Evolutionary conservation across 2,329 filamentous ascomycete species (phyloP).

Genomic region (Aplosporella prunicola): DNA sequence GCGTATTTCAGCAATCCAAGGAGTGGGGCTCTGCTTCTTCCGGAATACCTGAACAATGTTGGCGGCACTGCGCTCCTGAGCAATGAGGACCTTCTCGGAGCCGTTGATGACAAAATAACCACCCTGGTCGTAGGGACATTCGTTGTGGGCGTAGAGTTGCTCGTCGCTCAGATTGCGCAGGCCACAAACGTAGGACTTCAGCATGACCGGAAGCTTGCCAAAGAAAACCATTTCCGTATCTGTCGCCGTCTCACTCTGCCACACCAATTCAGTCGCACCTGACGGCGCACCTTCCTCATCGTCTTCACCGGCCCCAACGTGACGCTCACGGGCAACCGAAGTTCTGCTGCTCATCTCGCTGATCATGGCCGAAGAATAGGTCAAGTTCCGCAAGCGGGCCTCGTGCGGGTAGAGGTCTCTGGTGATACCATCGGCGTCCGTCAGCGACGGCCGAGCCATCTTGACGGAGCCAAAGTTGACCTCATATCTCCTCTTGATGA

Average conservation of each 20-base stretch:
- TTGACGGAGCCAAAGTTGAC: constrained; percentile 88
- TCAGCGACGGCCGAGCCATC: constrained; percentile 81
- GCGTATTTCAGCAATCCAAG: constrained; percentile 90
- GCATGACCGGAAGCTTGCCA: constrained; percentile 93
- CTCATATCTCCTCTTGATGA: constrained; percentile 85
- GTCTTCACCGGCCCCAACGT: constrained; percentile 56
- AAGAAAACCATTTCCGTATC: constrained; percentile 66
- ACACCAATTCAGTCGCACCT: constrained; percentile 30
- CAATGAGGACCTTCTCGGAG: constrained; percentile 95
- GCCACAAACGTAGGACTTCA: constrained; percentile 93
- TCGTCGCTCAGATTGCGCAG: constrained; percentile 75
- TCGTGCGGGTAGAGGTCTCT: constrained; percentile 86
- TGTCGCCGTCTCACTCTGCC: constrained; percentile 42
- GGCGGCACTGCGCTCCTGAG: constrained; percentile 91
- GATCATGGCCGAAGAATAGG: constrained; percentile 87
- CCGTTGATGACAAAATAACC: constrained; percentile 99
- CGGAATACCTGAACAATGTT: constrained; percentile 99
- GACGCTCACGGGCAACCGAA: constrained; percentile 69
- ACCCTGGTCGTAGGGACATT: constrained; percentile 96
- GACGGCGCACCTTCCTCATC: constrained; percentile 46
- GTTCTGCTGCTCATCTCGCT: constrained; percentile 80
- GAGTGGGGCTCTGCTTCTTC: constrained; percentile 90
- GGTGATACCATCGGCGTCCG: constrained; percentile 83
- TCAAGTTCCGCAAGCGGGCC: constrained; percentile 88
- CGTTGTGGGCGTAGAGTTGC: constrained; percentile 81